Evolutionary conservation across 768 basidiomycete genomes (phyloP).

Genomic region (Termitomyces sp.): DNA sequence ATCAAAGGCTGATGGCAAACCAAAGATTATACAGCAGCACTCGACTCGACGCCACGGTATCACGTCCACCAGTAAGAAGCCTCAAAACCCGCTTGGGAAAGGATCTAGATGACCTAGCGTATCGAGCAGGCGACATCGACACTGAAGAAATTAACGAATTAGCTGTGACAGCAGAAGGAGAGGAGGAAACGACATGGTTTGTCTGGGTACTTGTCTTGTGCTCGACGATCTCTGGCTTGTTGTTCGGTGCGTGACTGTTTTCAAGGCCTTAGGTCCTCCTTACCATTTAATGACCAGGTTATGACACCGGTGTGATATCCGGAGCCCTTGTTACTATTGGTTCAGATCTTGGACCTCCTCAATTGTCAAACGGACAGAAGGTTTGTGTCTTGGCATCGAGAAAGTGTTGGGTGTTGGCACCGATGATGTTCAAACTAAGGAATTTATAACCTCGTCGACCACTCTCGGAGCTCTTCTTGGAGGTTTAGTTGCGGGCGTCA

Average conservation of each 20-base stretch:
- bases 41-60: background rate
- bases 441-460: constrained; percentile 76
- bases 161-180: constrained; percentile 56
- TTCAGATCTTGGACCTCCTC: constrained; percentile 52
- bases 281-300: constrained; percentile 36
- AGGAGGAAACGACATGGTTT: constrained; percentile 64
- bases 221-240: constrained; percentile 69
- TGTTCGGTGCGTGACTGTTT: constrained; percentile 51
- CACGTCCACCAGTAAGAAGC: background rate
- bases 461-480: constrained; percentile 75
- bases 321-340: constrained; percentile 76
- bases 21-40: background rate
- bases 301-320: constrained; percentile 78
- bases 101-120: constrained; percentile 9
- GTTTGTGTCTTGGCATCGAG: constrained; percentile 20
- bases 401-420: background rate
- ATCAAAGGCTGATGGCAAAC: background rate
- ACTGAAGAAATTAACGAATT: constrained; percentile 55
- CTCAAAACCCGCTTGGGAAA: constrained; percentile 2
- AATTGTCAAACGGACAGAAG: constrained; percentile 59
- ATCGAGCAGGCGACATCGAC: constrained; percentile 20
- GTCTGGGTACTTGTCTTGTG: constrained; percentile 73
- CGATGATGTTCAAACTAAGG: constrained; percentile 30
- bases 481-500: constrained; percentile 61
- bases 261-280: background rate